phyloP scores from a whole-genome alignment of 345 rosid species.

The Garcia nutans region DNA sequence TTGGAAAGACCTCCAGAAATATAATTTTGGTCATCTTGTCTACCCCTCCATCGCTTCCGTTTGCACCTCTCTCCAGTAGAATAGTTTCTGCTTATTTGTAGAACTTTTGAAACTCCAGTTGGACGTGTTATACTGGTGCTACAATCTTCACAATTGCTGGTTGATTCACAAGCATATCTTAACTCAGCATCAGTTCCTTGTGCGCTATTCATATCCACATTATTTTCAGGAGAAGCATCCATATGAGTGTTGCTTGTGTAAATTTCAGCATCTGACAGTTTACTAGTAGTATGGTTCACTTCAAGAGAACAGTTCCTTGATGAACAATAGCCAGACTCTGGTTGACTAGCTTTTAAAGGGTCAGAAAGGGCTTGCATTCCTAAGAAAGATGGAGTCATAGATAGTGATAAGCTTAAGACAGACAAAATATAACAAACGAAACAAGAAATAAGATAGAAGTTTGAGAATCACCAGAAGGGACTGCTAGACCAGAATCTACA shows the following conservation, averaged over 20 bases:
- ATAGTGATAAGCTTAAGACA: not conserved
- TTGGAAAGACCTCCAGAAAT: conserved; percentile 40
- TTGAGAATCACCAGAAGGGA: conserved; percentile 40
- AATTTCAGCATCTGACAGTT: conserved; percentile 59
- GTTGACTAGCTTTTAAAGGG: conserved; percentile 41
- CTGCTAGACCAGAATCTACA: conserved; percentile 45
- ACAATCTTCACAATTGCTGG: conserved; percentile 59
- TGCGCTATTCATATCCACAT: conserved; percentile 40
- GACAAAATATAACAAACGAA: not conserved
- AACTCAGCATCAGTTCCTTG: conserved; percentile 55
- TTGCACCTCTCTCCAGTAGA: conserved; percentile 64
- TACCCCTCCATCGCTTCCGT: conserved; percentile 92
- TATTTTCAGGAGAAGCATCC: conserved; percentile 45
- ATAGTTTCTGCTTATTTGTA: conserved; percentile 49
- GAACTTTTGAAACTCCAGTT: conserved; percentile 41
- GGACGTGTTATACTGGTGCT: conserved; percentile 77
- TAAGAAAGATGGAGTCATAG: conserved; percentile 20
- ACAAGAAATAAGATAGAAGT: conserved; percentile 15
- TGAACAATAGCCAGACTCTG: conserved; percentile 43
- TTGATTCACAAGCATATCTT: conserved; percentile 51
- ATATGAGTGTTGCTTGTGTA: conserved; percentile 34
- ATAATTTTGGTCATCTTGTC: conserved; percentile 56
- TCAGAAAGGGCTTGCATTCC: conserved; percentile 40
- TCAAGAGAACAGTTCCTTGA: conserved; percentile 52
- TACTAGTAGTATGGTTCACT: conserved; percentile 43